Evolutionary conservation across 1,284 basidiomycete species (phyloP), one percentile per base, ranked within the genome.

Genomic region (Ustilago bromivora): DNA sequence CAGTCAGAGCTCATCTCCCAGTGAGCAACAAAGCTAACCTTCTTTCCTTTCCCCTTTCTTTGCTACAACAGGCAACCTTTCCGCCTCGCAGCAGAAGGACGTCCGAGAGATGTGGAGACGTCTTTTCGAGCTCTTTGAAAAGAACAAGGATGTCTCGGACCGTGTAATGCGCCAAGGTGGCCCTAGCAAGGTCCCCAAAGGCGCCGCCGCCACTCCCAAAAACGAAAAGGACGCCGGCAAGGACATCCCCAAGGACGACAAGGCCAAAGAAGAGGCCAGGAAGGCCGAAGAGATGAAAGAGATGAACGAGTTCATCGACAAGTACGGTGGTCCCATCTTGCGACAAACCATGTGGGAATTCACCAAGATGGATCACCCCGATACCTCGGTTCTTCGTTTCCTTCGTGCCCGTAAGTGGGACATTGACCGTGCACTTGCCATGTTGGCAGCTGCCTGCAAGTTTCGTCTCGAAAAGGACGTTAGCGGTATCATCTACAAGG

Each of bases 381-480:
- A 86, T 63, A 76, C 76, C 52, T 79, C 84, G 31, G 46, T 83
- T 54, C 79, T 86, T 38, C 83, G 86, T 51, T 87, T 86, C 76
- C 72, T 87, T 52, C 82, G 86, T 64, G 86, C 86, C 36, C 80
- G 86, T 59, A 84, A 84, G 71, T 87, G 81, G 80, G 84, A 87
- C 66, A 71, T 86, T 8, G 81, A 85, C 75, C 71, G 82, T n/a
- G 84, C 85, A 7, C 78, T 86, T 35, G 82, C 78, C 64, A 87
- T 87, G 86, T 61, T 81, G 38, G 76, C 83, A 35, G 84, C 83
- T 46, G 84, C 83, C 40, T 68, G 85, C 57, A 84, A 86, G 75
- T 87, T 86, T 82, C 85, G 85, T 63, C 76, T 85, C 49, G 86
- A 87, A 52, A 82, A 80, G 60, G 77, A 85, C 61, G 69, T 86